Evolutionary conservation across 495 filamentous ascomycete species (phyloP).

Genomic region (Parmelia sp.): DNA sequence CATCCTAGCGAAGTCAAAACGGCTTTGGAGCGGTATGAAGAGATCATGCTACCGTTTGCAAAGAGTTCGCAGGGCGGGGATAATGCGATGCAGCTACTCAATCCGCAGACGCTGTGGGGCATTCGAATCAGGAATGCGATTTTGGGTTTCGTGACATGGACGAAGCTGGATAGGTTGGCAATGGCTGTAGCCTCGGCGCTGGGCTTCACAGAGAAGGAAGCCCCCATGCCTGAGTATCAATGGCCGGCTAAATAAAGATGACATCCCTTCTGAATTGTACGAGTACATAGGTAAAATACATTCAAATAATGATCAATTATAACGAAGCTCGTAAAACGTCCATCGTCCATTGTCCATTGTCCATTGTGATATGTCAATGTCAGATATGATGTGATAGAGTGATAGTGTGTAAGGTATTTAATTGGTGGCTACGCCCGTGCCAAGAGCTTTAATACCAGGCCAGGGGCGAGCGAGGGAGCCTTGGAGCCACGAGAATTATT

Average conservation of each 20-base stretch:
- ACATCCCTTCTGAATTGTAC: not conserved
- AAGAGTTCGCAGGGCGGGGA: constrained; percentile 17
- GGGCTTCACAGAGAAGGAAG: constrained; percentile 6
- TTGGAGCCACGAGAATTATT: too few species aligned
- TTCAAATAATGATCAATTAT: too few species aligned
- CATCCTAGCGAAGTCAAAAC: constrained; percentile 16
- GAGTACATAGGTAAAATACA: too few species aligned
- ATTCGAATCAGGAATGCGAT: constrained; percentile 6
- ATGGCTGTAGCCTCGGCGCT: not conserved
- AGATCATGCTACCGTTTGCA: constrained; percentile 22
- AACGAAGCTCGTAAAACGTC: too few species aligned
- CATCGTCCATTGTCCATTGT: too few species aligned
- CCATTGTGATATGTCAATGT: too few species aligned
- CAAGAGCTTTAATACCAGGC: too few species aligned
- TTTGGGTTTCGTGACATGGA: constrained; percentile 10
- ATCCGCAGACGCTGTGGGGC: constrained; percentile 26
- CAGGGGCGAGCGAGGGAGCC: too few species aligned
- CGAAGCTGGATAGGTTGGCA: constrained; percentile 1
- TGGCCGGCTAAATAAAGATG: constrained; percentile 6
- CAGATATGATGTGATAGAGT: too few species aligned
- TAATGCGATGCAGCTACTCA: constrained; percentile 18
- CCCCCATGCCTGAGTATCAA: constrained; percentile 7
- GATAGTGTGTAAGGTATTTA: too few species aligned
- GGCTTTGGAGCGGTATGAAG: constrained; percentile 25
- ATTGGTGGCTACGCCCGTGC: too few species aligned